phyloP scores from a whole-genome alignment of 2,329 filamentous ascomycete species.

The Botryotinia calthae region DNA sequence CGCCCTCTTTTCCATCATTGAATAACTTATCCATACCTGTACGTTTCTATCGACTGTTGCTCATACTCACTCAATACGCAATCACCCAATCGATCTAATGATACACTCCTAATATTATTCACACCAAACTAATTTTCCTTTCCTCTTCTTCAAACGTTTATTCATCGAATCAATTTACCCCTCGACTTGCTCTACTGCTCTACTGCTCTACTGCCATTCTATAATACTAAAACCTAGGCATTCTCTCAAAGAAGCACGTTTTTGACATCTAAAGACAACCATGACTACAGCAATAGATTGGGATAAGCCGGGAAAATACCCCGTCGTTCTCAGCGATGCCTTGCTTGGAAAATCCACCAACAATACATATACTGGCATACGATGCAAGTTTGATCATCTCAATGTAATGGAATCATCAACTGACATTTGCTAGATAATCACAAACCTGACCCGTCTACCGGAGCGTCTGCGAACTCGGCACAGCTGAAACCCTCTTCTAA shows the following conservation, averaged over 20 bases:
- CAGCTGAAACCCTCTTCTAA: slow-evolving; percentile 50
- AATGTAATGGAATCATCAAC: neutral
- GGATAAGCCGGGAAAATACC: slow-evolving; percentile 60
- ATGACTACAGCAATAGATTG: slow-evolving; percentile 49
- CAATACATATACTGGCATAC: slow-evolving; percentile 58
- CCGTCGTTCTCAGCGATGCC: slow-evolving; percentile 61
- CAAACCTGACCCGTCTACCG: slow-evolving; percentile 53
- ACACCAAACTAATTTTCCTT: neutral
- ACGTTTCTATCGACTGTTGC: neutral
- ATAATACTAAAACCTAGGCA: neutral
- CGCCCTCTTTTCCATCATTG: neutral
- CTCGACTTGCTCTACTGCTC: neutral
- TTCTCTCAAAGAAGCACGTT: neutral
- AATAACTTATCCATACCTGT: neutral
- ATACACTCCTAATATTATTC: neutral
- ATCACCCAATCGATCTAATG: neutral
- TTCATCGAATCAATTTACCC: neutral
- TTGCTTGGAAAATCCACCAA: slow-evolving; percentile 55
- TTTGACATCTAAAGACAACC: neutral
- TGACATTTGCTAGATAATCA: slow-evolving; percentile 54
- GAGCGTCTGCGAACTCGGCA: slow-evolving; percentile 44
- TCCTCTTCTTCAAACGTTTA: neutral
- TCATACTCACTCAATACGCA: neutral
- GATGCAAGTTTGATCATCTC: slow-evolving; percentile 47
- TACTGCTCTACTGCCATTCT: neutral